These are phyloP conservation scores for Lachnellula arida DNA, from an alignment of 2,329 filamentous ascomycete genomes.

Conservation along the genomic window DNA sequence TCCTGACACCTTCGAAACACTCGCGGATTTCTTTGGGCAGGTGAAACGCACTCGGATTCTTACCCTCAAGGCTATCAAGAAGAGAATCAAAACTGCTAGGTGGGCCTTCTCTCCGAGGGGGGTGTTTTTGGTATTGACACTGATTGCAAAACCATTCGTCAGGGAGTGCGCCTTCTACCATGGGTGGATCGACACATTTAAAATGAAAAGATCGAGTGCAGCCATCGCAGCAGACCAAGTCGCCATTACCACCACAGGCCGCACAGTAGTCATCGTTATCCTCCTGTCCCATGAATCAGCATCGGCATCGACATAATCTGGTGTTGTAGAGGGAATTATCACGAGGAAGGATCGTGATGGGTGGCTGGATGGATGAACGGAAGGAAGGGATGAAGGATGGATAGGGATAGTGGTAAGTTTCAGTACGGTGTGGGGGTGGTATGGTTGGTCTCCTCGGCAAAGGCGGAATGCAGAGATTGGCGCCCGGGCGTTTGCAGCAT, in stretches of 20 bases:
- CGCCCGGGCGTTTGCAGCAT: conserved; percentile 22
- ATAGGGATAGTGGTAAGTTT: conserved; percentile 14
- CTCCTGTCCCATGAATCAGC: conserved; percentile 39
- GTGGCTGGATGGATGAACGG: conserved; percentile 12
- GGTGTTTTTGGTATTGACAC: conserved; percentile 50
- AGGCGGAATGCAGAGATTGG: conserved; percentile 30
- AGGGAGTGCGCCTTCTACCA: conserved; percentile 53
- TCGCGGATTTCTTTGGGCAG: conserved; percentile 68
- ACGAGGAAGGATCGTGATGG: conserved; percentile 8
- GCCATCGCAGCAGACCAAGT: conserved; percentile 89
- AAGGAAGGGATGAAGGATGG: conserved; percentile 10
- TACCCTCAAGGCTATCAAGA: conserved; percentile 59
- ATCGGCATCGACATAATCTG: background rate
- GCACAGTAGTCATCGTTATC: conserved; percentile 91
- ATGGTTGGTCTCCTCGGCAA: conserved; percentile 28
- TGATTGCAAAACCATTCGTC: conserved; percentile 84
- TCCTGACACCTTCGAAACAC: conserved; percentile 74
- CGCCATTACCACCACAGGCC: conserved; percentile 76
- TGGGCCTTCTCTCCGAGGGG: conserved; percentile 34
- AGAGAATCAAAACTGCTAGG: conserved; percentile 58
- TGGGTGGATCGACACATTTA: conserved; percentile 77
- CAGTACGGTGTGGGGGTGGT: conserved; percentile 22
- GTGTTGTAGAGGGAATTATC: background rate
- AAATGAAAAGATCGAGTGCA: conserved; percentile 90
- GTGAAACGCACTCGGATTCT: conserved; percentile 66